Conservation (phyloP, 2,329 filamentous ascomycete species). For the Monilinia vaccinii-corymbosi region DNA sequence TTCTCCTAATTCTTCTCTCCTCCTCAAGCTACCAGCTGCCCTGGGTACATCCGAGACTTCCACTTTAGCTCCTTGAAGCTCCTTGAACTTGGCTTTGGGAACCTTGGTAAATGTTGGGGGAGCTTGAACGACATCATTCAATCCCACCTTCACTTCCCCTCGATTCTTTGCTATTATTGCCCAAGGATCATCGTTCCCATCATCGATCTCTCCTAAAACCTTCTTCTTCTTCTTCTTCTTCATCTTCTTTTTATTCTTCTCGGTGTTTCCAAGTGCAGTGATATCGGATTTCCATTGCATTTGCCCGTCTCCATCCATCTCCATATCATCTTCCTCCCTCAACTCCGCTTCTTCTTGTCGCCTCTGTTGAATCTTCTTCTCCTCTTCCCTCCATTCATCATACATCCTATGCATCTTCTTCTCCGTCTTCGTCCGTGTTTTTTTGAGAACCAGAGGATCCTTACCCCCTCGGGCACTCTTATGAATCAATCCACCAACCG, state of each 20-base stretch:
- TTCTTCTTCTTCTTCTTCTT: conserved; percentile 26
- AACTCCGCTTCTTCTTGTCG: conserved; percentile 24
- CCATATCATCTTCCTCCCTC: conserved; percentile 27
- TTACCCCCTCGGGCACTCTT: conserved; percentile 51
- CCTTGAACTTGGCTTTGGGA: conserved; percentile 32
- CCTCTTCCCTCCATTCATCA: conserved; percentile 65
- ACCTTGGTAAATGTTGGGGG: conserved; percentile 28
- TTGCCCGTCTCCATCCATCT: conserved; percentile 26
- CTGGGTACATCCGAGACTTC: conserved; percentile 62
- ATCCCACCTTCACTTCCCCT: conserved; percentile 22
- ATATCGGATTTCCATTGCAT: conserved; percentile 53
- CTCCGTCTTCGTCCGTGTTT: conserved; percentile 72
- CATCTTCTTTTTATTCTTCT: conserved; percentile 19
- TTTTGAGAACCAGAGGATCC: conserved; percentile 56
- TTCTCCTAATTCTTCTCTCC: conserved; percentile 63
- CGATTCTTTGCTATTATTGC: conserved; percentile 24
- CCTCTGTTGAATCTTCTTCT: conserved; percentile 38
- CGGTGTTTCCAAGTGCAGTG: conserved; percentile 32
- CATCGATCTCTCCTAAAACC: conserved; percentile 36
- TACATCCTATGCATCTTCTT: conserved; percentile 73
- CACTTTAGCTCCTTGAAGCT: conserved; percentile 50
- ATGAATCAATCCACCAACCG: conserved; percentile 59
- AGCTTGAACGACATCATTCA: conserved; percentile 33
- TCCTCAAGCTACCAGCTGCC: conserved; percentile 59
- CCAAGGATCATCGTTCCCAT: conserved; percentile 31